A percentile compares a stretch with the other conserved stretches of the same genome.
Conservation (phyloP, 176 grass and related monocot species). For the Oryza punctata region DNA sequence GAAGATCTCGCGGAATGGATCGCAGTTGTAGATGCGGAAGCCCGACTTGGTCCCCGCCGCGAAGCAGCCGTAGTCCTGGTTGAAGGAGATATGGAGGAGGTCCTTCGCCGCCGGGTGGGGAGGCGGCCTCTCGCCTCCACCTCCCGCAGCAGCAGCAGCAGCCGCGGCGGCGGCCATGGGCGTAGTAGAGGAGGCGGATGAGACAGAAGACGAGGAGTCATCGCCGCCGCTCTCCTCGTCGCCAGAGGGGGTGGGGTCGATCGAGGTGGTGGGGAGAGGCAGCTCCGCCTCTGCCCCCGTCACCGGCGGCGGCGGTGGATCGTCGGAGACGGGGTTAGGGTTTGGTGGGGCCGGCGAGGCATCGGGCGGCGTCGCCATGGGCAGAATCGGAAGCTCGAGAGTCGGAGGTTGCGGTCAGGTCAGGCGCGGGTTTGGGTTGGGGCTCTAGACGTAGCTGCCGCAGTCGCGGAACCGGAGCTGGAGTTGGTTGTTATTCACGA, state of each 20-base stretch:
- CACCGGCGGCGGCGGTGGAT: not conserved
- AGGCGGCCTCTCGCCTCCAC: not conserved
- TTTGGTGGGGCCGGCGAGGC: slow-evolving; percentile 36
- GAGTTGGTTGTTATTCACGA: not conserved
- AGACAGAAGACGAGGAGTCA: slow-evolving; percentile 6
- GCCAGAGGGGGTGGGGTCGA: slow-evolving; percentile 48
- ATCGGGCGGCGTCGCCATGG: slow-evolving; percentile 42
- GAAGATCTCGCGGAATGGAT: slow-evolving; percentile 99
- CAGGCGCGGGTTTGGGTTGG: not conserved
- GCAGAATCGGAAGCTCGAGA: not conserved
- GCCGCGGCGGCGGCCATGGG: not conserved
- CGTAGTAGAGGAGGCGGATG: not conserved
- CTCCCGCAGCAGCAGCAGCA: not conserved
- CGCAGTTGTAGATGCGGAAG: slow-evolving; percentile 98
- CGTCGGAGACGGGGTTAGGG: slow-evolving; percentile 43
- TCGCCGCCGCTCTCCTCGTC: slow-evolving; percentile 42
- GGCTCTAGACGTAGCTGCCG: not conserved
- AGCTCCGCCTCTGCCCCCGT: not conserved
- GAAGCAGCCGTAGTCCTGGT: slow-evolving; percentile 99
- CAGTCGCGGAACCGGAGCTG: not conserved
- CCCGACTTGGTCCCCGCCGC: slow-evolving; percentile 80
- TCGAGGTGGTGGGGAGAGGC: slow-evolving; percentile 19
- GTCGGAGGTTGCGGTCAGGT: not conserved
- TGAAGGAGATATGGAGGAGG: slow-evolving; percentile 88
- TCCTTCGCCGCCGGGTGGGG: slow-evolving; percentile 34